phyloP scores from a whole-genome alignment of 2,329 filamentous ascomycete genomes.

The Fusarium nodosum region DNA sequence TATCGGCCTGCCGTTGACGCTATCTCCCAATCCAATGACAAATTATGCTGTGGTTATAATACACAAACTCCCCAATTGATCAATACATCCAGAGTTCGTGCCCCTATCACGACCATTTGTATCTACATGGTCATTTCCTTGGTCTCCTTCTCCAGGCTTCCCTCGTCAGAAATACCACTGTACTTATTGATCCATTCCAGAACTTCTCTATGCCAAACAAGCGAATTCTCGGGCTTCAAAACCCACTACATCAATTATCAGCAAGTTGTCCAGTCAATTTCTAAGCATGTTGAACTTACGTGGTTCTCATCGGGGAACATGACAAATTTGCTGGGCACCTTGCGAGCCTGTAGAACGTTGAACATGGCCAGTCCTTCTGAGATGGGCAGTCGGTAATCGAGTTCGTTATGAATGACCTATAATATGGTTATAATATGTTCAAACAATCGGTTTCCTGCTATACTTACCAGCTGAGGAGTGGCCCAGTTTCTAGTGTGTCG shows the following conservation, averaged over 20 bases:
- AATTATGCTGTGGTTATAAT: neutral
- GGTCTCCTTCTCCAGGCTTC: conserved; percentile 38
- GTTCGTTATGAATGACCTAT: conserved; percentile 82
- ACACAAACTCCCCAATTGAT: neutral
- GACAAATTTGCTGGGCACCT: conserved; percentile 81
- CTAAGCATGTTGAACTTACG: conserved; percentile 48
- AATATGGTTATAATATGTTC: neutral
- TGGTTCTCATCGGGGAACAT: conserved; percentile 84
- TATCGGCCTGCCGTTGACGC: neutral
- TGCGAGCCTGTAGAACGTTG: conserved; percentile 83
- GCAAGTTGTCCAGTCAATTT: neutral
- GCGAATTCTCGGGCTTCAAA: conserved; percentile 88
- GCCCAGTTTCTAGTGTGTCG: conserved; percentile 77
- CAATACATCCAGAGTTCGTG: neutral
- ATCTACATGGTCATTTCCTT: conserved; percentile 37
- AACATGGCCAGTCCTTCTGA: conserved; percentile 88
- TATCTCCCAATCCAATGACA: neutral
- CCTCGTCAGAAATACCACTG: conserved; percentile 59
- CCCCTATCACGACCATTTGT: neutral
- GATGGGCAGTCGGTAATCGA: conserved; percentile 90
- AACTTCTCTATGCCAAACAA: conserved; percentile 91
- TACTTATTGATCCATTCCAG: conserved; percentile 81
- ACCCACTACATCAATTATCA: conserved; percentile 71
- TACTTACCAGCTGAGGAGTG: conserved; percentile 82
- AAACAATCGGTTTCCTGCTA: neutral